Evolutionary conservation across 345 rosid genomes (phyloP), one percentile per base, ranked within the genome.

Genomic region (Isatis tinctoria): DNA sequence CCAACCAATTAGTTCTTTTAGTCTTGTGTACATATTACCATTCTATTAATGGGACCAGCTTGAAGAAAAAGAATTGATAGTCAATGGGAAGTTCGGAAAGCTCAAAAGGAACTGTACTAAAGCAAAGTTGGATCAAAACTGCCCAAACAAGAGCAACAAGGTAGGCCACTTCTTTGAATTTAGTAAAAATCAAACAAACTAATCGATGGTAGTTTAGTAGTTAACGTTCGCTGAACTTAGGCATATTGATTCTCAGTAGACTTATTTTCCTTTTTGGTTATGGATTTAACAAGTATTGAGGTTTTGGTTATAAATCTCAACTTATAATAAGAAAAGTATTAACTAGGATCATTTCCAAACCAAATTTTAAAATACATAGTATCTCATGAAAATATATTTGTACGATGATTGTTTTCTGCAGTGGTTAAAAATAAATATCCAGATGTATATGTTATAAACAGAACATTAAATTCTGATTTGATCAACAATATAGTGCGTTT

Each of bases 101-200:
- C 74, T 59, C 22, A 70, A 32, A 59, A 70, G 56, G 56, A 67
- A 70, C n/a, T 60, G 67, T 32, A n/a, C n/a, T n/a, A 60, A 71
- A 71, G 51, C 37, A 61, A 48, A 71, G 60, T 32, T 70, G 41
- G 56, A 22, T 24, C 32, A 51, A 51, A 51, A 54, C 63, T 67
- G 28, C 62, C 62, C 73, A 68, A 57, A 44, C 14, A 70, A 59
- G 47, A 60, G 57, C 67, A 51, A 24, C 57, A 51, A 24, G 57
- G 57, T 51, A 51, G 57, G 57, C 32, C 57, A 28, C 6, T 54
- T 28, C 37, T 54, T 28, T 30, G 22, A 30, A 20, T 54, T 54
- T 54, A 28, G 60, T 56, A 56, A 56, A 56, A 8, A 30, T 32
- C 40, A 14, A 43, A 5, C 8, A 32, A 30, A 56, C 39, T n/a